phyloP scores from a whole-genome alignment of 768 basidiomycete species.

The Filobasidium floriforme region DNA sequence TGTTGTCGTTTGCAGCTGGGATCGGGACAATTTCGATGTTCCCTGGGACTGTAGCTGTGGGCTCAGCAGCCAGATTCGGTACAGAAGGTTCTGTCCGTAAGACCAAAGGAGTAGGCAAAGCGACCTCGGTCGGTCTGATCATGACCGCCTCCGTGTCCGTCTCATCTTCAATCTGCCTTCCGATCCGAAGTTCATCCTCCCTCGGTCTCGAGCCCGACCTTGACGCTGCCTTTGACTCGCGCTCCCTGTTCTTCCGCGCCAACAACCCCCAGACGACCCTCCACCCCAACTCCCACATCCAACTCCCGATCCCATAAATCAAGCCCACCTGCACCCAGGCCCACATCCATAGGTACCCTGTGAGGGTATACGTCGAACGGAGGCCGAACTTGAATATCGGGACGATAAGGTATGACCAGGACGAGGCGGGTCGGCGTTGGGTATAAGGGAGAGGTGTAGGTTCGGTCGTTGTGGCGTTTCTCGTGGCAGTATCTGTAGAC shows the following conservation, averaged over 20 bases:
- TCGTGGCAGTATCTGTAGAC: too few species aligned
- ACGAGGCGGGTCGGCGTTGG: neutral
- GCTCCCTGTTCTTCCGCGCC: neutral
- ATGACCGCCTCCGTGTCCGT: neutral
- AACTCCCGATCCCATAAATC: neutral
- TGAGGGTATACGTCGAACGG: neutral
- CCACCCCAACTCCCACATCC: neutral
- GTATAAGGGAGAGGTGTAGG: neutral
- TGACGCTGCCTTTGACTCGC: neutral
- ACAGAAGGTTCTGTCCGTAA: too few species aligned
- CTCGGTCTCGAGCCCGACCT: neutral
- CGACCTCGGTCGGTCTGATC: too few species aligned
- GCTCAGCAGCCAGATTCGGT: too few species aligned
- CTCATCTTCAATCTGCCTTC: neutral
- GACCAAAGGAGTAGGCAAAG: neutral
- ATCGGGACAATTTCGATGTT: neutral
- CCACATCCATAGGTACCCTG: neutral
- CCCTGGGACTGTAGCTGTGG: neutral
- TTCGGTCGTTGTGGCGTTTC: too few species aligned
- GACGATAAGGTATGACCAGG: neutral
- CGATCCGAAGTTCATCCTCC: neutral
- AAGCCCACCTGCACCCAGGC: neutral
- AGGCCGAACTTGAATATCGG: neutral
- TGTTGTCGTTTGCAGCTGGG: neutral
- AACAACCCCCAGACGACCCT: neutral